These are phyloP conservation scores for Kodamaea arcana DNA, from an alignment of 1,139 yeast genomes.

Conservation along the genomic window DNA sequence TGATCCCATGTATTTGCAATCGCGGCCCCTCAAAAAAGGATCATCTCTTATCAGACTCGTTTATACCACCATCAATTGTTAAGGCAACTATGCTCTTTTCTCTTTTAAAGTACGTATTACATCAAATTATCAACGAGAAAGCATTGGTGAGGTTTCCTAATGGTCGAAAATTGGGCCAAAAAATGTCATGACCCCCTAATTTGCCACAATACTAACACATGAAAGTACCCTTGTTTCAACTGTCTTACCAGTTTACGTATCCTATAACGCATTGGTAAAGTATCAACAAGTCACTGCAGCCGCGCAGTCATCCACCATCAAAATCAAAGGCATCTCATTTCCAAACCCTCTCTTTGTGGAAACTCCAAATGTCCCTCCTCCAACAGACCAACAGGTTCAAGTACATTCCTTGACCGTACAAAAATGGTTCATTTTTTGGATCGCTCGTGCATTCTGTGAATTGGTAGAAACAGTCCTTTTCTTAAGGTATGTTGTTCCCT, in stretches of 20 bases:
- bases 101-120: conserved; percentile 11
- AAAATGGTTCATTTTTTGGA: conserved; percentile 61
- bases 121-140: too few relatives aligned
- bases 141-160: too few relatives aligned
- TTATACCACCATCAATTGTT: background rate
- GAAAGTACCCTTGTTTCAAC: conserved; percentile 36
- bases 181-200: background rate
- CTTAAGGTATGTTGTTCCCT: conserved; percentile 42
- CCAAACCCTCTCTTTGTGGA: conserved; percentile 25
- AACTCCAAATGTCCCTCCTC: conserved; percentile 3
- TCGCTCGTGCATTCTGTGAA: conserved; percentile 38
- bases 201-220: background rate
- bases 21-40: conserved; percentile 1
- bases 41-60: background rate
- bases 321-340: conserved; percentile 34
- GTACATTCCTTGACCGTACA: conserved; percentile 39
- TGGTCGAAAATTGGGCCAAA: background rate
- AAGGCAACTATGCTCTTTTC: conserved; percentile 9
- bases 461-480: conserved; percentile 29
- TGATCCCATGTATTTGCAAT: background rate
- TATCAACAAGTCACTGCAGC: conserved; percentile 23
- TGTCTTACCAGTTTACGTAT: conserved; percentile 50
- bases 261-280: conserved; percentile 48
- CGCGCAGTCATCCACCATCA: conserved; percentile 25
- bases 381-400: conserved; percentile 16